These are phyloP conservation scores for Pestalotiopsis sp. DNA, from an alignment of 2,329 filamentous ascomycete genomes.

Conservation along the genomic window DNA sequence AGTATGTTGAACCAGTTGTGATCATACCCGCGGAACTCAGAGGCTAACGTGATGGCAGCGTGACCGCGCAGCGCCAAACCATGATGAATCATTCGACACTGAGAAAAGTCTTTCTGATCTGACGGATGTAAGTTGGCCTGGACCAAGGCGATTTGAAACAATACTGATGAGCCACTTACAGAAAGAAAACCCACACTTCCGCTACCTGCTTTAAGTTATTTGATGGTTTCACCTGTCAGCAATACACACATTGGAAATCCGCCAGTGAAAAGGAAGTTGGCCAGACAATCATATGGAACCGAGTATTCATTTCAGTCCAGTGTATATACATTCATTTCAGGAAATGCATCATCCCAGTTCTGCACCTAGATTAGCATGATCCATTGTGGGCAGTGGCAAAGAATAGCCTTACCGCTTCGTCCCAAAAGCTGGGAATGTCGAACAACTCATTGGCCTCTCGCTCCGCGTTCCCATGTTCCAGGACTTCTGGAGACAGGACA, in stretches of 20 bases:
- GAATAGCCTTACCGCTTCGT: neutral
- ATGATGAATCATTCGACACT: neutral
- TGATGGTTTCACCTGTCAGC: neutral
- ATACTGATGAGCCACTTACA: neutral
- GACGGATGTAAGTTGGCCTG: neutral
- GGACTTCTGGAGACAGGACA: neutral
- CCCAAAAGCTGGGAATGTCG: conserved; percentile 4
- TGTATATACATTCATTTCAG: conserved; percentile 4
- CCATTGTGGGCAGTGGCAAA: neutral
- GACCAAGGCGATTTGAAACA: no score
- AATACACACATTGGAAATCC: neutral
- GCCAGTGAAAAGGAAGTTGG: neutral
- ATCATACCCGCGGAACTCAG: neutral
- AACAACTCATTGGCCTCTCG: neutral
- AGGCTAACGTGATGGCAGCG: neutral
- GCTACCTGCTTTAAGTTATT: neutral
- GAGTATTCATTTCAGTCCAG: neutral
- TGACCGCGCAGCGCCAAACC: neutral
- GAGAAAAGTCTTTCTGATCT: conserved; percentile 4
- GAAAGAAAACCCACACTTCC: conserved; percentile 7
- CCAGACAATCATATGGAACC: neutral
- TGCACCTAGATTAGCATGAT: neutral
- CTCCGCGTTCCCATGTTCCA: neutral
- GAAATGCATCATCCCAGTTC: conserved; percentile 6
- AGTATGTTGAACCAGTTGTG: neutral